Conservation (phyloP, 306 rosid species). For the Citrullus colocynthis region DNA sequence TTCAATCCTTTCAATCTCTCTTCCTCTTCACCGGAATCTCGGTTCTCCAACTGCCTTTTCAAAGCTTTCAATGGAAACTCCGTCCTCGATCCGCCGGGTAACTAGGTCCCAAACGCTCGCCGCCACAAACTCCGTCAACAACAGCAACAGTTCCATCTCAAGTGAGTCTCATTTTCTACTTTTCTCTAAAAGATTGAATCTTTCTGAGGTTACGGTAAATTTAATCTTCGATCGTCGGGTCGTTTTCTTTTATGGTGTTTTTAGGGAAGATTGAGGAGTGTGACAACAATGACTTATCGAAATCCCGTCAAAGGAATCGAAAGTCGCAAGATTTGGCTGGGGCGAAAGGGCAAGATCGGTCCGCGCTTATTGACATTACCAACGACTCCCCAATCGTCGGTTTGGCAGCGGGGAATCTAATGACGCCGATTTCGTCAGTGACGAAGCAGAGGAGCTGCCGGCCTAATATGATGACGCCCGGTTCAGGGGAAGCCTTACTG, state of each 20-base stretch:
- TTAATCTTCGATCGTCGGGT: not conserved
- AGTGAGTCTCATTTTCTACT: conserved; percentile 24
- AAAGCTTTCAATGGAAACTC: conserved; percentile 64
- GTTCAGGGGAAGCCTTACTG: conserved; percentile 81
- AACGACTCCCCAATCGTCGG: conserved; percentile 93
- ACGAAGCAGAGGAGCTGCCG: conserved; percentile 29
- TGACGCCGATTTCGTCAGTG: conserved; percentile 42
- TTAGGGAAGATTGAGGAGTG: conserved; percentile 50
- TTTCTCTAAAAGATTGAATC: not conserved
- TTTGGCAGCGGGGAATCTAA: conserved; percentile 34
- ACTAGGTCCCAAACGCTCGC: conserved; percentile 52
- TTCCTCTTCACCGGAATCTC: not conserved
- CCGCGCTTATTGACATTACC: conserved; percentile 59
- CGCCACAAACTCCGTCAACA: conserved; percentile 2
- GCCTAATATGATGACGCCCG: conserved; percentile 56
- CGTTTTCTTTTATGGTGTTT: not conserved
- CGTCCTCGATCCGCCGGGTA: conserved; percentile 65
- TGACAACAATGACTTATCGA: conserved; percentile 32
- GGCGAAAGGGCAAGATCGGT: conserved; percentile 37
- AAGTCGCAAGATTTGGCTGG: conserved; percentile 18
- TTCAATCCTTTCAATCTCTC: not conserved
- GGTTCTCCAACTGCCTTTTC: not conserved
- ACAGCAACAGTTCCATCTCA: conserved; percentile 32
- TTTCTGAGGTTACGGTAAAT: not conserved
- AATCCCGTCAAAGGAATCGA: conserved; percentile 30